Evolutionary conservation across 2,329 filamentous ascomycete genomes (phyloP).

Genomic region (Ceratocystis alfenasii): DNA sequence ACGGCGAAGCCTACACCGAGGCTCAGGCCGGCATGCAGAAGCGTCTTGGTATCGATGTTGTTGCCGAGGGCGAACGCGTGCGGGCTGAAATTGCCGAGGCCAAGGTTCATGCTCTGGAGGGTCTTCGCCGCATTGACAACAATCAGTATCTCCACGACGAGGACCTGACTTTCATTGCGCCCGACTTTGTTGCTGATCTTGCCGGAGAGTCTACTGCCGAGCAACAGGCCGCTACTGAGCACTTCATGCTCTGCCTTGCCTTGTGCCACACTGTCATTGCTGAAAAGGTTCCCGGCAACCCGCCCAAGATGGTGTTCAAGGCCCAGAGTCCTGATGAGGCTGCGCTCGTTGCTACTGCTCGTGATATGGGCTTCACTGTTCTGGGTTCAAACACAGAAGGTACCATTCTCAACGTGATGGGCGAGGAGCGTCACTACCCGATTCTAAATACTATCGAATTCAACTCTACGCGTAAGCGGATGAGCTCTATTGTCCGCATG

Average conservation of each 20-base stretch:
- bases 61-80: slow-evolving; percentile 62
- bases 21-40: slow-evolving; percentile 94
- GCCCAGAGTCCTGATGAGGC: slow-evolving; percentile 96
- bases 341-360: slow-evolving; percentile 82
- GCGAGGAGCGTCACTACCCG: slow-evolving; percentile 70
- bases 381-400: slow-evolving; percentile 68
- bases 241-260: slow-evolving; percentile 89
- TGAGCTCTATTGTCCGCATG: slow-evolving; percentile 96
- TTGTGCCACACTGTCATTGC: slow-evolving; percentile 96
- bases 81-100: slow-evolving; percentile 67
- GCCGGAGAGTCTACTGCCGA: slow-evolving; percentile 62
- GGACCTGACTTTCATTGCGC: slow-evolving; percentile 80
- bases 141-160: slow-evolving; percentile 89
- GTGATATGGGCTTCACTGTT: slow-evolving; percentile 90
- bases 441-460: slow-evolving; percentile 95
- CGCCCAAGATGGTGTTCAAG: slow-evolving; percentile 85
- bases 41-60: slow-evolving; percentile 74
- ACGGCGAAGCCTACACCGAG: slow-evolving; percentile 96
- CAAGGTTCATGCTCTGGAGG: slow-evolving; percentile 57
- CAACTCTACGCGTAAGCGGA: slow-evolving; percentile 84
- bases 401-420: slow-evolving; percentile 75
- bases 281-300: slow-evolving; percentile 78
- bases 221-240: slow-evolving; percentile 66
- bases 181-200: slow-evolving; percentile 77
- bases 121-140: slow-evolving; percentile 65